phyloP scores from a whole-genome alignment of 2,329 filamentous ascomycete genomes.

The Colletotrichum sansevieriae region DNA sequence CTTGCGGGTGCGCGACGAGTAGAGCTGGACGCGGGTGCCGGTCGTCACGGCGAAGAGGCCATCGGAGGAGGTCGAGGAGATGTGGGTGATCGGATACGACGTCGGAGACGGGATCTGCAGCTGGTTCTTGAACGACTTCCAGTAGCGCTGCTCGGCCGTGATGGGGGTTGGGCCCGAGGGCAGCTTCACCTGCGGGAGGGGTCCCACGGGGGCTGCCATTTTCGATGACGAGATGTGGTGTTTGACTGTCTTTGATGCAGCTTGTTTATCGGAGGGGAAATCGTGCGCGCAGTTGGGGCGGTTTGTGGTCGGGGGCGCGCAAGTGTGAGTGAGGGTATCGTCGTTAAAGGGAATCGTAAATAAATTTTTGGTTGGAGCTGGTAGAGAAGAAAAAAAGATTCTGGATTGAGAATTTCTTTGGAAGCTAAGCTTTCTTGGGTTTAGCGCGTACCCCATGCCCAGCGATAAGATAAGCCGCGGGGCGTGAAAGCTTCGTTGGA shows the following conservation, averaged over 20 bases:
- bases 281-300: neutral
- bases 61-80: constrained; percentile 74
- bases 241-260: neutral
- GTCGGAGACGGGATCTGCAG: constrained; percentile 91
- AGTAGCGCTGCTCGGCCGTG: constrained; percentile 95
- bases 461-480: constrained; percentile 41
- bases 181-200: constrained; percentile 84
- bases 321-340: constrained; percentile 29
- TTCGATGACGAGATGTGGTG: constrained; percentile 35
- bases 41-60: constrained; percentile 95
- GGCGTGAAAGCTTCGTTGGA: constrained; percentile 20
- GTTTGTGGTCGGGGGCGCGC: constrained; percentile 4
- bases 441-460: constrained; percentile 27
- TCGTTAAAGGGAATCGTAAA: constrained; percentile 27
- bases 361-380: constrained; percentile 32
- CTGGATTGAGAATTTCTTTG: constrained; percentile 41
- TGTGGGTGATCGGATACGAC: constrained; percentile 89
- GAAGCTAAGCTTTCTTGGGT: neutral
- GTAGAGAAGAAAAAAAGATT: constrained; percentile 26
- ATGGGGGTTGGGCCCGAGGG: constrained; percentile 84
- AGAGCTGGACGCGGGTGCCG: constrained; percentile 92
- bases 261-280: neutral
- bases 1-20: constrained; percentile 91
- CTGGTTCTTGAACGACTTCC: constrained; percentile 94
- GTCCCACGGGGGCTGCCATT: constrained; percentile 90